A percentile compares a stretch with the other conserved stretches of the same genome.
phyloP scores from a whole-genome alignment of 1,284 basidiomycete genomes.

The Volvariella volvacea region DNA sequence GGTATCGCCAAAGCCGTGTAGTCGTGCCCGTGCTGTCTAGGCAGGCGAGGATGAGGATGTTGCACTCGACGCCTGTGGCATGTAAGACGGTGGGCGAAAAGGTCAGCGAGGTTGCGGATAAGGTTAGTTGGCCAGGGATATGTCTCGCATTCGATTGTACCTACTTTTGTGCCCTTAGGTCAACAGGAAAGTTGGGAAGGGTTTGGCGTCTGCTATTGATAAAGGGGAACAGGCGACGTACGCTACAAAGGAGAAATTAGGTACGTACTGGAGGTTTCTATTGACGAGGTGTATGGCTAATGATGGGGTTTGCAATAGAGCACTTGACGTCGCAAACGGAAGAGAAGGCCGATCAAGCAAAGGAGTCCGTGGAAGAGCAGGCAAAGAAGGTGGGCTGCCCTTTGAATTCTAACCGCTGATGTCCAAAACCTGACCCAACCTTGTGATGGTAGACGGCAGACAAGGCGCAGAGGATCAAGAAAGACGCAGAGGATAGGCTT shows the following conservation, averaged over 20 bases:
- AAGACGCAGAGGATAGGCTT: too few species aligned
- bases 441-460: too few species aligned
- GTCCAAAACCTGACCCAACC: too few species aligned
- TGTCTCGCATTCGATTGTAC: too few species aligned
- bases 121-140: constrained; percentile 33
- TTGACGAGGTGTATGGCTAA: not conserved
- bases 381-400: too few species aligned
- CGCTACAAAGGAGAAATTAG: constrained; percentile 47
- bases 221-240: constrained; percentile 52
- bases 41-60: constrained; percentile 18
- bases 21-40: too few species aligned
- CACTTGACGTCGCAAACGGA: not conserved
- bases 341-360: not conserved
- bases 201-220: constrained; percentile 58
- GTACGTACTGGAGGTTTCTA: constrained; percentile 23
- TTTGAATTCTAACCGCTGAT: too few species aligned
- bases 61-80: constrained; percentile 42
- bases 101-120: constrained; percentile 52
- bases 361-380: too few species aligned
- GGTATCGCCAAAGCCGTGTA: too few species aligned
- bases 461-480: too few species aligned
- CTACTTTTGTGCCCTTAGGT: constrained; percentile 35
- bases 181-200: constrained; percentile 54
- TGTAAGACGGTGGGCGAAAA: constrained; percentile 54
- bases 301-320: not conserved